A percentile compares a stretch with the other conserved stretches of the same genome.
These are phyloP conservation scores for Lactarius quietus DNA, from an alignment of 768 basidiomycete species.

Conservation along the genomic window DNA sequence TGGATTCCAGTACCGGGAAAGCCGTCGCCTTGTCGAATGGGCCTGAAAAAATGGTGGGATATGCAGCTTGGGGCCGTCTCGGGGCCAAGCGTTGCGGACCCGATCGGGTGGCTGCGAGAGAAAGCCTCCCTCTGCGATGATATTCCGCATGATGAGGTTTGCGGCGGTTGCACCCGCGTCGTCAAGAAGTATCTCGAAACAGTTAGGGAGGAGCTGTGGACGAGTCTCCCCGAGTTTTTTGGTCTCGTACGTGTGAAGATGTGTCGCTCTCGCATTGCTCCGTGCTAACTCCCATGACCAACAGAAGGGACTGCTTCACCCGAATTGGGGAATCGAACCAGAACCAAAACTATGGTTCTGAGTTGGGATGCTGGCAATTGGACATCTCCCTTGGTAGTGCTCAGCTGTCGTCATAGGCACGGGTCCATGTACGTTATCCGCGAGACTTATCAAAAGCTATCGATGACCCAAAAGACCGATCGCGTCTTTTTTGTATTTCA, in stretches of 20 bases:
- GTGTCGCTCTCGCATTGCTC: not conserved
- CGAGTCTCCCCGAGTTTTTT: conserved; percentile 19
- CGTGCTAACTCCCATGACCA: conserved; percentile 1
- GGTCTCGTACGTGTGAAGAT: conserved; percentile 15
- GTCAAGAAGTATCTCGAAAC: conserved; percentile 17
- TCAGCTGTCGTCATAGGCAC: not conserved
- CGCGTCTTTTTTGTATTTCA: too few relatives aligned
- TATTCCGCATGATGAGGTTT: conserved; percentile 22
- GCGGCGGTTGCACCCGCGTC: conserved; percentile 11
- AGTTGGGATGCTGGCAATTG: not conserved
- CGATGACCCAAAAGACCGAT: not conserved
- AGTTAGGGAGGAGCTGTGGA: conserved; percentile 21
- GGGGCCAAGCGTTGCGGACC: conserved; percentile 19
- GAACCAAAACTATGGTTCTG: conserved; percentile 23
- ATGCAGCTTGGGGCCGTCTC: conserved; percentile 14
- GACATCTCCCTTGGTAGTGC: not conserved
- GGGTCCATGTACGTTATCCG: not conserved
- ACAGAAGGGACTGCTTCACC: conserved; percentile 15
- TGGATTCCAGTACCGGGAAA: conserved; percentile 62
- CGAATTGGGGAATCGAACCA: conserved; percentile 20
- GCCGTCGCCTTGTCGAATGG: conserved; percentile 8
- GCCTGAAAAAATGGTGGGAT: conserved; percentile 22
- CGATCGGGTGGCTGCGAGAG: conserved; percentile 19
- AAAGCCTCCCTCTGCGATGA: conserved; percentile 14
- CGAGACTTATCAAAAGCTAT: not conserved